Base-by-base conservation (phyloP, 371 early-diverging fungal species). In the Sporodiniella umbellata region DNA sequence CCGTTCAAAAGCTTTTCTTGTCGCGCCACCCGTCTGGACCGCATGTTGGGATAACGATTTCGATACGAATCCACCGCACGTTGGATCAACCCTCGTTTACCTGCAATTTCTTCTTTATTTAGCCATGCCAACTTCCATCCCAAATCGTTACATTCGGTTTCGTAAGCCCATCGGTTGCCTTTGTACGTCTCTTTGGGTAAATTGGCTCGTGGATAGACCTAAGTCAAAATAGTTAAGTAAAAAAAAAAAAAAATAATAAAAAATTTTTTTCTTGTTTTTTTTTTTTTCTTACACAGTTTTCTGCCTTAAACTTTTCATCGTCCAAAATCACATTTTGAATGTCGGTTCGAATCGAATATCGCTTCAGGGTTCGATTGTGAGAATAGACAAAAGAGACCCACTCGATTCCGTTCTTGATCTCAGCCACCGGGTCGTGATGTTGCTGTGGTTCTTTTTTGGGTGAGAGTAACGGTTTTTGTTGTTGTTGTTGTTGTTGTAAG, bases 111-210 rank as follows among this genome's bases (percentile, higher is more conserved):
- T 18, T 75, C 73, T n/a, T 79, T 84, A 66, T 98, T 98, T n/a
- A 94, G 68, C 63, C 85, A 92, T 15, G 91, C 84, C 55, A 98
- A 81, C 56, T 89, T 84, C 95, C 96, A 98, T 3, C 96, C 97
- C 11, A 96, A 71, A 30, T 64, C 73, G 58, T 98, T 98, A 62
- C 93, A 94, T 50, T 88, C 87, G 7, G 88, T 95, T 62, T 98
- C 98, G 64, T 96, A 98, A 31, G 81, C 73, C 94, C 94, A 98
- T 47, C 98, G 75, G 65, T 95, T 94, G 43, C 98, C 98, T 25
- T 78, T 76, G 57, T 98, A 96, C 21, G 68, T 64, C 28, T 84
- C 79, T 22, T 70, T 68, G 3, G 80, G 73, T 43, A 86, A 74
- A 69, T 89, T 83, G 18, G 95, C 96, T 26, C 94, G 75, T 17